Evolutionary conservation across 495 filamentous ascomycete species (phyloP).

Genomic region (Penicillium herquei): DNA sequence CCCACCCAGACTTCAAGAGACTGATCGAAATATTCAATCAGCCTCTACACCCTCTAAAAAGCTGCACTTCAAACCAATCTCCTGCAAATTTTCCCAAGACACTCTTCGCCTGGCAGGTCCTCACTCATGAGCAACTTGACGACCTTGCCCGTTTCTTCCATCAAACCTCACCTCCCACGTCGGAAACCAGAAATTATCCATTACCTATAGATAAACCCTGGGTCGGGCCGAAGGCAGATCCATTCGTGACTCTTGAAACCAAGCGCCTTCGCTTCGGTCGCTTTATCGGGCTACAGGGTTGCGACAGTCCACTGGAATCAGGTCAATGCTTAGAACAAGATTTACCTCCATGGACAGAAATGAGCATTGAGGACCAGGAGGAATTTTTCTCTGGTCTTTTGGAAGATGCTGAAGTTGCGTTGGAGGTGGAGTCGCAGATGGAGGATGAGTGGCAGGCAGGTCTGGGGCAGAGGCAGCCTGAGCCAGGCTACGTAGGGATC

Average conservation of each 20-base stretch:
- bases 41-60: slow-evolving; percentile 39
- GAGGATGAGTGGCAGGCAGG: slow-evolving; percentile 29
- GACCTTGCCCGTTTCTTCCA: slow-evolving; percentile 72
- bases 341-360: neutral
- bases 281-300: slow-evolving; percentile 66
- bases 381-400: neutral
- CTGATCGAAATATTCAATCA: slow-evolving; percentile 33
- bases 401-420: neutral
- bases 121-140: slow-evolving; percentile 70
- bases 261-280: slow-evolving; percentile 62
- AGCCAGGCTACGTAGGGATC: slow-evolving; percentile 5
- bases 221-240: slow-evolving; percentile 29
- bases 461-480: slow-evolving; percentile 27
- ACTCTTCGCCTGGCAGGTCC: slow-evolving; percentile 69
- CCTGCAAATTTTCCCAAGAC: slow-evolving; percentile 67
- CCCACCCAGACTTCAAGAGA: slow-evolving; percentile 19
- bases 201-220: slow-evolving; percentile 40
- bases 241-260: slow-evolving; percentile 45
- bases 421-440: slow-evolving; percentile 19
- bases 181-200: slow-evolving; percentile 62
- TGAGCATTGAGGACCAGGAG: neutral
- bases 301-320: slow-evolving; percentile 47
- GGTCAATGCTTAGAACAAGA: neutral
- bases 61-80: slow-evolving; percentile 50
- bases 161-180: slow-evolving; percentile 57